Base-by-base conservation (phyloP, 257 asterid species). In the Solanum chmielewskii region DNA sequence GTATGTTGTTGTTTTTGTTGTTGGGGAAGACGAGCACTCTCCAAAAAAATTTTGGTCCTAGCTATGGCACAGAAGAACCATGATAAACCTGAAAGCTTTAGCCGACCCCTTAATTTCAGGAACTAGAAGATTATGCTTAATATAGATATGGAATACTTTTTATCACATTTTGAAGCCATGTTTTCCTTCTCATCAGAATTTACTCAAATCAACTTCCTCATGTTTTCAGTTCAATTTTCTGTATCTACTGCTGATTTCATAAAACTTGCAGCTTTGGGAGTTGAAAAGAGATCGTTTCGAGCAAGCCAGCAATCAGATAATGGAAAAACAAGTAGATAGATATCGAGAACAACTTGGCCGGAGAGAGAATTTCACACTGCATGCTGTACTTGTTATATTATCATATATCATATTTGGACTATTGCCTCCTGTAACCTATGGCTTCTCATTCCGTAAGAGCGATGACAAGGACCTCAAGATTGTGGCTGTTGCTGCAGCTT, bases 381-480 rank as follows among this genome's bases (percentile, higher is more conserved):
- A 97, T 85, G 91, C 93, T 10, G 39, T 87, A 2, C 90, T 94
- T 45, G 90, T 94, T 25, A 25, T 93, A 45, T 39, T 92, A 82
- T 95, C 99, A 9, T 95, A 92, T 93, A 59, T 94, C 52, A 52
- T 93, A 73, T 93, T 94, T 64, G 98, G 98, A 77, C 86, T 93
- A 82, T 91, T 95, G 75, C 91, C 98, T 75, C 98, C 97, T 0
- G 84, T 90, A 44, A 89, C 88, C n/a, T 97, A 93, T 29, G 96
- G 93, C 37, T 93, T 95, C 96, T 91, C 98, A 3, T 97, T 94
- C 87, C 93, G 91, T 3, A 86, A 88, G 86, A 91, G 95, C 2
- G 92, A 92, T 20, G 94, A 94, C 91, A 91, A 80, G 87, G 95
- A 94, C n/a, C 87, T 93, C 83, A 97, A 97, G 95, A 94, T 97